A percentile compares a stretch with the other conserved stretches of the same genome.
These are phyloP conservation scores for Pelargonium citronellum DNA, from an alignment of 441 rosid species.

Conservation along the genomic window DNA sequence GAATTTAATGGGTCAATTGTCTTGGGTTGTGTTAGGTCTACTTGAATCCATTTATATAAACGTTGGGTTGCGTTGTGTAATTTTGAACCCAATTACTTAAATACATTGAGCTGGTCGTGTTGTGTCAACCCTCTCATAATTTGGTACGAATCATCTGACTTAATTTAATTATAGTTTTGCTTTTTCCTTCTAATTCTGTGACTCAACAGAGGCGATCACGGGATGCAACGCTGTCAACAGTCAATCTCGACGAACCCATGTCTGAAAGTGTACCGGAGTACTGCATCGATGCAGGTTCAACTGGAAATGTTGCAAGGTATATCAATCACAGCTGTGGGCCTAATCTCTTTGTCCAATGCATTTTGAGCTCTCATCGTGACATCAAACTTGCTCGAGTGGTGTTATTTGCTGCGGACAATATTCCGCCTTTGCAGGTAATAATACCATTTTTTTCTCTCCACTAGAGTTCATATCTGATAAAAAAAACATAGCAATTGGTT, in stretches of 20 bases:
- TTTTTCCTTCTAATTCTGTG: background rate
- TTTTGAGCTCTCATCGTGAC: slow-evolving; percentile 75
- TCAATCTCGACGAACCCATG: slow-evolving; percentile 23
- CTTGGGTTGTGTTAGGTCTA: no score
- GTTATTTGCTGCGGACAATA: slow-evolving; percentile 88
- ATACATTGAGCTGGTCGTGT: no score
- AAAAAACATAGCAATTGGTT: background rate
- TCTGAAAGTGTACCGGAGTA: slow-evolving; percentile 62
- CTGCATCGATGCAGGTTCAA: slow-evolving; percentile 78
- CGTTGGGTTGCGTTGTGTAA: no score
- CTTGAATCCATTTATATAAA: no score
- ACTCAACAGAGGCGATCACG: slow-evolving; percentile 45
- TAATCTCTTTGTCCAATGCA: slow-evolving; percentile 78
- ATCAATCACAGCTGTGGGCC: slow-evolving; percentile 94
- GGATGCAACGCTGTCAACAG: slow-evolving; percentile 36
- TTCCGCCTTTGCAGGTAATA: slow-evolving; percentile 81
- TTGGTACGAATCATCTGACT: no score
- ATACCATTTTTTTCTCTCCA: background rate
- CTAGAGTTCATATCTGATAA: background rate
- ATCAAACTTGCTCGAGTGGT: slow-evolving; percentile 79
- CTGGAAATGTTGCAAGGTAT: slow-evolving; percentile 80
- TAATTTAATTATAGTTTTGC: no score
- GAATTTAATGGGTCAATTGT: no score
- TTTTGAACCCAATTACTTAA: no score
- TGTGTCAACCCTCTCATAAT: no score